These are phyloP conservation scores for Verbascum thapsus DNA, from an alignment of 257 asterid genomes.

Conservation along the genomic window DNA sequence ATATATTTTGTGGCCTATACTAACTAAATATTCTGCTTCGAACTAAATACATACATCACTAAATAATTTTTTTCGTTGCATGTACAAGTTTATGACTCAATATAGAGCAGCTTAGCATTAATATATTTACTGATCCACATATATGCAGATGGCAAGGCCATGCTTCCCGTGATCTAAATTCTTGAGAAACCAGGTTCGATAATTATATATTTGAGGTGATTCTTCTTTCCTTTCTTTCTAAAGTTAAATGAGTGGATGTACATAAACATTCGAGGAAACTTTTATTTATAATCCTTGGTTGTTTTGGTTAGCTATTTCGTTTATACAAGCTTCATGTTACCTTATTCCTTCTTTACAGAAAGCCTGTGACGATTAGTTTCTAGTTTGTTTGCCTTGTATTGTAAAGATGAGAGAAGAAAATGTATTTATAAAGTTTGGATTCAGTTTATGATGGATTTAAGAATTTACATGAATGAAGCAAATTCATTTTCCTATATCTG, in stretches of 20 bases:
- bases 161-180: conserved; percentile 71
- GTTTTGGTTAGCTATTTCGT: conserved; percentile 8
- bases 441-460: conserved; percentile 4
- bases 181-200: conserved; percentile 44
- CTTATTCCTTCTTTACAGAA: too few relatives aligned
- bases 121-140: too few relatives aligned
- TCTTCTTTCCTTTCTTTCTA: not conserved
- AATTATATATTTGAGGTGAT: conserved; percentile 30
- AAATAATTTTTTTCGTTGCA: not conserved
- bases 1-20: too few relatives aligned
- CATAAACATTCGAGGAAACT: conserved; percentile 46
- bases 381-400: too few relatives aligned
- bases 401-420: conserved; percentile 15
- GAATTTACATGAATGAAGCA: conserved; percentile 4
- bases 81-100: not conserved
- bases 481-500: too few relatives aligned
- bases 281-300: conserved; percentile 38
- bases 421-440: conserved; percentile 12
- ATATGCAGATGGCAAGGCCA: conserved; percentile 91
- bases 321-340: conserved; percentile 6
- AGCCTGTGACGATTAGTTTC: conserved; percentile 21
- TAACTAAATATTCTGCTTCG: too few relatives aligned
- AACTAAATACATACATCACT: not conserved
- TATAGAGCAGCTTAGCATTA: too few relatives aligned
- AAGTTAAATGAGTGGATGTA: conserved; percentile 43